Evolutionary conservation across 805 yeast genomes (phyloP), one percentile per base, ranked within the genome.

Genomic region (Metschnikowia proteae): DNA sequence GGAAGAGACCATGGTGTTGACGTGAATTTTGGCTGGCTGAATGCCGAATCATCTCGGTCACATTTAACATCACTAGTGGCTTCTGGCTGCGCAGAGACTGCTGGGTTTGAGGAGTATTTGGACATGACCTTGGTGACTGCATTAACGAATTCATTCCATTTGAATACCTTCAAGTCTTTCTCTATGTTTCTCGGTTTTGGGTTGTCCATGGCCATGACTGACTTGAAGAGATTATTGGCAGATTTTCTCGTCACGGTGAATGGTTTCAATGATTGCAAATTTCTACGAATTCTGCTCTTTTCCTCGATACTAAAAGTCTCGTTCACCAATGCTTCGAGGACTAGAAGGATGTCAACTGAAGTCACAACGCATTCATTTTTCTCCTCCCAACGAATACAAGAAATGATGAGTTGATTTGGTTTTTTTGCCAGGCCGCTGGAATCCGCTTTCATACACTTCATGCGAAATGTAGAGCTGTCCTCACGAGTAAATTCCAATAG

Each of bases 111-210:
- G 10, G 73, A 65, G 59, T 84, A 84, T 62, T 84, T 84, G 31
- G 81, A 68, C 31, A 81, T 70, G 10, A 84, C 84, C 58, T 80
- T 82, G 26, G 66, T 62, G 44, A 83, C 58, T 0, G 88, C 88
- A 29, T 65, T 70, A 34, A 69, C 75, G 26, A 84, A 64, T 38
- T 74, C 70, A 22, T 61, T 58, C 89, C 89, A 84, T 26, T 70
- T 68, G 57, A 84, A 80, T 3, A 84, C 87, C 59, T 84, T 84
- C 51, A 84, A 76, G 59, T 83, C 86, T 60, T 84, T 84, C 56
- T 82, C 88, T 39, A 84, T 84, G 54, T 82, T 82, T 37, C 89
- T 67, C 4, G 89, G 89, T 54, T 80, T 71, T 2, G 89, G 89
- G 48, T 73, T 73, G 28, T 77, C 78, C 70, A 78, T 83, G 30